phyloP scores from a whole-genome alignment of 2,329 filamentous ascomycete genomes.

The Hirsutella thompsonii region DNA sequence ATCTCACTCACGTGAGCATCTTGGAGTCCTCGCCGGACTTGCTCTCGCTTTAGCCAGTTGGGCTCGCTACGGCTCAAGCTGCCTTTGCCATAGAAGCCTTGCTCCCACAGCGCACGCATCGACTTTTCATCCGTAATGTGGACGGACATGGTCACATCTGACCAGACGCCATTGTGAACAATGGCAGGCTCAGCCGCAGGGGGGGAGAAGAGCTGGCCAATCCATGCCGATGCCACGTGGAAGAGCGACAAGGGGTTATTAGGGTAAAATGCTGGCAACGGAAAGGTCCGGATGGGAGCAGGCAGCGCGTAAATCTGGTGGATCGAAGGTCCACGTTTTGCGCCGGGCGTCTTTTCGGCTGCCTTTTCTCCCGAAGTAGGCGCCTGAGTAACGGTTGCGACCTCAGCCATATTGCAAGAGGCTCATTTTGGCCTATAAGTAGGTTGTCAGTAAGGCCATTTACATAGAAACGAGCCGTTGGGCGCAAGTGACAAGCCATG shows the following conservation, averaged over 20 bases:
- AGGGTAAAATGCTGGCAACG: constrained; percentile 77
- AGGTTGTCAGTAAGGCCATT: not conserved
- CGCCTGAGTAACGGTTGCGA: constrained; percentile 12
- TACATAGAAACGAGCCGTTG: constrained; percentile 2
- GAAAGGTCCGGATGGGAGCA: constrained; percentile 68
- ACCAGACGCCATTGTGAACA: constrained; percentile 65
- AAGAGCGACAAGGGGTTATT: constrained; percentile 84
- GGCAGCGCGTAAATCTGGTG: constrained; percentile 72
- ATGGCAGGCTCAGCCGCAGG: constrained; percentile 51
- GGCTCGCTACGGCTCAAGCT: constrained; percentile 88
- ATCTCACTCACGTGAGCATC: constrained; percentile 68
- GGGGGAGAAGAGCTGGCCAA: constrained; percentile 58
- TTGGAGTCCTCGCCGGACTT: constrained; percentile 53
- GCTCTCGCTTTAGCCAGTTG: constrained; percentile 78
- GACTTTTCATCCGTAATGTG: constrained; percentile 68
- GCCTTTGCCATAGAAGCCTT: constrained; percentile 95
- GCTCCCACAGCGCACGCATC: constrained; percentile 79
- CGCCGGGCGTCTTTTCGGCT: constrained; percentile 6
- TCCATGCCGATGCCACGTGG: constrained; percentile 64
- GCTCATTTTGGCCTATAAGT: constrained; percentile 32
- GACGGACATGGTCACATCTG: constrained; percentile 67
- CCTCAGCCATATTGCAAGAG: constrained; percentile 29
- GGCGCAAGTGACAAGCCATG: constrained; percentile 5
- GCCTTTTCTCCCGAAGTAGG: constrained; percentile 5
- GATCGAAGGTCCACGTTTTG: constrained; percentile 29